Conservation (phyloP, 2,329 filamentous ascomycete species). For the Apiospora marii region DNA sequence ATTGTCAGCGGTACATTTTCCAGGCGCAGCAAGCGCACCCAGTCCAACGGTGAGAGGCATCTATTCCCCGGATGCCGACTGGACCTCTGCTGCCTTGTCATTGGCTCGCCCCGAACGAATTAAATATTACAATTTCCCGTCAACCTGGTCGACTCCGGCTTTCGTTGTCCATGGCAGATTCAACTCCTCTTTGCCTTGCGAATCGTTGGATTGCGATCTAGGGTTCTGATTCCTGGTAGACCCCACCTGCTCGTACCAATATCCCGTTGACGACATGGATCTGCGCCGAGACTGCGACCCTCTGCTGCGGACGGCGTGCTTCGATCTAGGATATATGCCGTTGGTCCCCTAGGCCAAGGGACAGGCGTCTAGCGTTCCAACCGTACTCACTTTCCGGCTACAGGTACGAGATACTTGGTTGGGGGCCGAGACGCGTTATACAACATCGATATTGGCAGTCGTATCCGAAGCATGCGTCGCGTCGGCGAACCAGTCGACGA, state of each 20-base stretch:
- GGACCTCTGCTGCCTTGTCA: neutral
- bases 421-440: neutral
- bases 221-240: neutral
- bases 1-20: conserved; percentile 3
- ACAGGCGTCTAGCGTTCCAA: neutral
- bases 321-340: neutral
- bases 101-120: neutral
- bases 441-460: neutral
- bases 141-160: conserved; percentile 1
- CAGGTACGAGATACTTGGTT: neutral
- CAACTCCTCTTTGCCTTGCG: neutral
- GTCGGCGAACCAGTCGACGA: neutral
- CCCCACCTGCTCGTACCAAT: conserved; percentile 6
- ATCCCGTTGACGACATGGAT: conserved; percentile 6
- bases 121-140: conserved; percentile 16
- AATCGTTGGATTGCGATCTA: conserved; percentile 16
- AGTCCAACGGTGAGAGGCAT: conserved; percentile 3
- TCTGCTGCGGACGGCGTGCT: neutral
- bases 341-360: neutral
- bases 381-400: neutral
- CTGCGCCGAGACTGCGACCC: neutral
- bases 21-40: conserved; percentile 5
- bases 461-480: neutral
- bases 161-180: neutral
- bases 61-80: neutral